Percentiles rank a stretch among this genome's conserved stretches.
Conservation (phyloP, 1,284 basidiomycete species). For the Cryptococcus neoformans region DNA sequence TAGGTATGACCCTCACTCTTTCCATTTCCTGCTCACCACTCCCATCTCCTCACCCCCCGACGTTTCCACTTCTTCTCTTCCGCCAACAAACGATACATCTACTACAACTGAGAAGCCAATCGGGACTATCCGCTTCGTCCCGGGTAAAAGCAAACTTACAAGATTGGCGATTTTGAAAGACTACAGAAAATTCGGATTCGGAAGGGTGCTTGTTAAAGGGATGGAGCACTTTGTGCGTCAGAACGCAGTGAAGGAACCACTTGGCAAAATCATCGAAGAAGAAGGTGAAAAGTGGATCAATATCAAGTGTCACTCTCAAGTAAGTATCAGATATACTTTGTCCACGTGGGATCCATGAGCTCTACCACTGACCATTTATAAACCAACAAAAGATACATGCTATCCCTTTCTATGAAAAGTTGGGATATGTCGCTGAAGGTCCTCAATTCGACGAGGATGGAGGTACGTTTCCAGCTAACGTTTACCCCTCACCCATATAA, state of each 20-base stretch:
- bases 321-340: conserved; percentile 6
- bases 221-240: conserved; percentile 12
- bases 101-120: conserved; percentile 27
- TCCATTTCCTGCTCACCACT: conserved; percentile 29
- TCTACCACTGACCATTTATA: background rate
- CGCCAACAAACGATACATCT: conserved; percentile 3
- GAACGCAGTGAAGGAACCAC: conserved; percentile 2
- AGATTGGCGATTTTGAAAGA: conserved; percentile 38
- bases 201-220: conserved; percentile 25
- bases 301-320: conserved; percentile 41
- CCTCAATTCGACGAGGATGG: conserved; percentile 65
- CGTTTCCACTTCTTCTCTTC: conserved; percentile 16
- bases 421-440: conserved; percentile 55
- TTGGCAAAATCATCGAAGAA: conserved; percentile 9
- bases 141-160: conserved; percentile 37
- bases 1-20: conserved; percentile 28
- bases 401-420: conserved; percentile 53
- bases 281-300: conserved; percentile 17
- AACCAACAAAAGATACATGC: conserved; percentile 11
- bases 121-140: conserved; percentile 43
- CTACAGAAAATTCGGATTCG: conserved; percentile 40
- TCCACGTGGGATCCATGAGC: background rate
- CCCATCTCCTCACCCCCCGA: conserved; percentile 16
- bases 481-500: background rate
- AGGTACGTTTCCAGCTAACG: conserved; percentile 30